Conservation (phyloP, 768 basidiomycete genomes). For the Trametes gibbosa region DNA sequence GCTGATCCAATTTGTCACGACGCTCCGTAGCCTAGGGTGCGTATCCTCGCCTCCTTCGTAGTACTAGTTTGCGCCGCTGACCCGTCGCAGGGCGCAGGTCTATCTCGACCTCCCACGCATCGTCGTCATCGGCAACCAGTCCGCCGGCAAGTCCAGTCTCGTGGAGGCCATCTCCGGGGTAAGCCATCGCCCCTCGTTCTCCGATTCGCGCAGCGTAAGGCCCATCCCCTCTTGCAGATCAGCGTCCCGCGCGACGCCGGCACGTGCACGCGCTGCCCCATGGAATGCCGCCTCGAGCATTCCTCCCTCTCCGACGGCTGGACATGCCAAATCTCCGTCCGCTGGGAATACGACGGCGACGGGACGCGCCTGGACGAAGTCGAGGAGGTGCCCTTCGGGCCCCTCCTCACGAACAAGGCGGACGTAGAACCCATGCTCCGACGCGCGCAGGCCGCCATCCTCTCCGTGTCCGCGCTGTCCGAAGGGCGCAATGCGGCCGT, state of each 20-base stretch:
- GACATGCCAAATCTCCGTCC: constrained; percentile 41
- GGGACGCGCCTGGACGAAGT: constrained; percentile 29
- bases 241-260: constrained; percentile 48
- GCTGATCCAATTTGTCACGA: constrained; percentile 3
- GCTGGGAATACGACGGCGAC: constrained; percentile 35
- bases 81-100: constrained; percentile 35
- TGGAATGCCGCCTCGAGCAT: constrained; percentile 33
- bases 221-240: constrained; percentile 31
- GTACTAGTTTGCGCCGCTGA: not conserved
- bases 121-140: constrained; percentile 52
- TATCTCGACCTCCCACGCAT: constrained; percentile 50
- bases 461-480: constrained; percentile 29
- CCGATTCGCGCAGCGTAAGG: not conserved
- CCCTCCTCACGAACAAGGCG: constrained; percentile 36
- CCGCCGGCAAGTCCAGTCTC: constrained; percentile 46
- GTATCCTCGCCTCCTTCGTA: not conserved
- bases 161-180: constrained; percentile 52
- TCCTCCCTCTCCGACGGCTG: constrained; percentile 21
- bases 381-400: constrained; percentile 41
- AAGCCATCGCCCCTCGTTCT: constrained; percentile 1
- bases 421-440: constrained; percentile 53
- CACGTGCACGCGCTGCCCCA: constrained; percentile 44
- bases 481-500: not conserved
- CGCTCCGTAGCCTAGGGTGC: constrained; percentile 1
- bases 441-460: constrained; percentile 57